A percentile compares a stretch with the other conserved stretches of the same genome.
Evolutionary conservation across 805 yeast genomes (phyloP).

Genomic region (Osmozyma mogii): DNA sequence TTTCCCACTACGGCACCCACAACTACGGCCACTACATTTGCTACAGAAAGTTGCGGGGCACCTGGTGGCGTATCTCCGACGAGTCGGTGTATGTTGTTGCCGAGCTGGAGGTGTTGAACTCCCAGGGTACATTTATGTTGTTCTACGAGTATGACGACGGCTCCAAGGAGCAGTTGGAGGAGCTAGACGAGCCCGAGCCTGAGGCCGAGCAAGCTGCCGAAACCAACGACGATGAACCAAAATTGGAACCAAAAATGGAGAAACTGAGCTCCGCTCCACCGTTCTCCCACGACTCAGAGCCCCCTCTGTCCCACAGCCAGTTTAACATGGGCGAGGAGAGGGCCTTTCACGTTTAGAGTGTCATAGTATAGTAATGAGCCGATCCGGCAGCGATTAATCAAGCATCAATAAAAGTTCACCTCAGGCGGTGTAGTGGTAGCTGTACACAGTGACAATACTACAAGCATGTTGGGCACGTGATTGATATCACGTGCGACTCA

Average conservation of each 20-base stretch:
- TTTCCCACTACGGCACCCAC: slow-evolving; percentile 91
- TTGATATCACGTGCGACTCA: no score
- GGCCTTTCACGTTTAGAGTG: no score
- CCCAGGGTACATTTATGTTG: slow-evolving; percentile 88
- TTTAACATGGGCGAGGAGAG: no score
- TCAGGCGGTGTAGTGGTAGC: no score
- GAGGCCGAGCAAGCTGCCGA: slow-evolving; percentile 5
- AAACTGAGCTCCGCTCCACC: not conserved
- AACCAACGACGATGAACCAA: slow-evolving; percentile 4
- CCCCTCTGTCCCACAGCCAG: no score
- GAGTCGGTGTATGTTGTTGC: slow-evolving; percentile 75
- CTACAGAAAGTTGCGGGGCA: slow-evolving; percentile 69
- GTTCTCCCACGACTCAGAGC: not conserved
- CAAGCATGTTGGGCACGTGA: no score
- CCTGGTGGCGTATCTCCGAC: slow-evolving; percentile 96
- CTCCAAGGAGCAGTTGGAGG: slow-evolving; percentile 7
- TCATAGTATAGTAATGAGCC: no score
- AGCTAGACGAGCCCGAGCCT: slow-evolving; percentile 6
- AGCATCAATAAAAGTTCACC: no score
- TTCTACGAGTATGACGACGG: slow-evolving; percentile 60
- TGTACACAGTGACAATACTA: no score
- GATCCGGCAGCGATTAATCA: no score
- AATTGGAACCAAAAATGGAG: not conserved
- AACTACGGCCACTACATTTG: slow-evolving; percentile 97
- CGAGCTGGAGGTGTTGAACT: slow-evolving; percentile 69